Percentiles rank a stretch among this genome's conserved stretches.
phyloP scores from a whole-genome alignment of 2,329 filamentous ascomycete genomes.

The Graphilbum sp. region DNA sequence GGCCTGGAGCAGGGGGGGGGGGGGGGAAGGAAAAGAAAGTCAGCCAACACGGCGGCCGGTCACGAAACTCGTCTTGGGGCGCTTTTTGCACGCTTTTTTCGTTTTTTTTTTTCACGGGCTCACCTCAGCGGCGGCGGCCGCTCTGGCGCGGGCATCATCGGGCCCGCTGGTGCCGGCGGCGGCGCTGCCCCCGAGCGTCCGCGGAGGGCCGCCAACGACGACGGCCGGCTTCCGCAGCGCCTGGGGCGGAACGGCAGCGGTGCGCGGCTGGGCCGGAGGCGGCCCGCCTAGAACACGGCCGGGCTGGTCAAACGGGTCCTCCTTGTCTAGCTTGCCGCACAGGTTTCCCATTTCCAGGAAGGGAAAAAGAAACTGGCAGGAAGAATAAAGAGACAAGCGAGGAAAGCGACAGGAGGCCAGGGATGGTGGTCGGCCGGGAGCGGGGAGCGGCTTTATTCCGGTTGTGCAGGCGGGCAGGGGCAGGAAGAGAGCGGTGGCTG shows the following conservation, averaged over 20 bases:
- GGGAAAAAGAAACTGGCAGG: background rate
- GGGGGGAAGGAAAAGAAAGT: background rate
- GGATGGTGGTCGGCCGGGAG: too few species aligned
- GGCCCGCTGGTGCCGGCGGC: conserved; percentile 15
- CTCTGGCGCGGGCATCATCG: conserved; percentile 52
- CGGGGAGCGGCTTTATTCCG: too few species aligned
- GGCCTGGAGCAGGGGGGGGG: background rate
- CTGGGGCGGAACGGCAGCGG: conserved; percentile 31
- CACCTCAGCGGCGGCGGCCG: conserved; percentile 75
- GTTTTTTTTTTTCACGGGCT: too few species aligned
- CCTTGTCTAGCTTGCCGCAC: conserved; percentile 53
- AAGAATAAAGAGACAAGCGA: background rate
- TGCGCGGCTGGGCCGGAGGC: conserved; percentile 18
- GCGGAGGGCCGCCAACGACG: conserved; percentile 31
- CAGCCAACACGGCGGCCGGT: too few species aligned
- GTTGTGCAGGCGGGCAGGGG: too few species aligned
- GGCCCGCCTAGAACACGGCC: conserved; percentile 53
- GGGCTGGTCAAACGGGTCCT: conserved; percentile 54
- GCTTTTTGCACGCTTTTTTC: too few species aligned
- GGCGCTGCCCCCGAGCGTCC: conserved; percentile 43
- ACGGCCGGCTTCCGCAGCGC: conserved; percentile 16
- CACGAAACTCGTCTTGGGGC: too few species aligned
- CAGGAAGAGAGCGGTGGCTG: too few species aligned
- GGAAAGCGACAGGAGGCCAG: too few species aligned
- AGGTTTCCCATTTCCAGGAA: conserved; percentile 58